A percentile compares a stretch with the other conserved stretches of the same genome.
Evolutionary conservation across 129 eudicot genomes (phyloP).

Genomic region (Calendula officinalis): DNA sequence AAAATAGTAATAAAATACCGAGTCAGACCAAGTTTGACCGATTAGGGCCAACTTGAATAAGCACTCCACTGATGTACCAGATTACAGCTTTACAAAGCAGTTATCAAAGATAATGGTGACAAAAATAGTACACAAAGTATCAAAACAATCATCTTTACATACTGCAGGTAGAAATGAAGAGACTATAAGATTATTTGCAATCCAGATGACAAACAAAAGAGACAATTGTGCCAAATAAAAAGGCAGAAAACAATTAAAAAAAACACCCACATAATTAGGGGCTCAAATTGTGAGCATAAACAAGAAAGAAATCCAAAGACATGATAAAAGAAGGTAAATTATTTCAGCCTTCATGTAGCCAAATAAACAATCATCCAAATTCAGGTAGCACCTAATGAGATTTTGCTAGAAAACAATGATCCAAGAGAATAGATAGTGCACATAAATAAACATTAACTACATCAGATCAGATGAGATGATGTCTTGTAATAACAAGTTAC

Average conservation of each 20-base stretch:
- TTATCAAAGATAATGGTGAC: neutral
- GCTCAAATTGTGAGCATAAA: constrained; percentile 9
- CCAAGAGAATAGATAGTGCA: constrained; percentile 7
- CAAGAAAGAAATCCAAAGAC: neutral
- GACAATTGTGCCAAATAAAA: neutral
- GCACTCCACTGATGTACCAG: too few species aligned
- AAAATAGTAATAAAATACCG: too few species aligned
- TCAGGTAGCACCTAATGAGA: constrained; percentile 7
- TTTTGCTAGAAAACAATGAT: constrained; percentile 11
- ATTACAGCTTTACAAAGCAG: neutral
- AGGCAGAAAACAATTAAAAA: neutral
- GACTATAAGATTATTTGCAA: neutral
- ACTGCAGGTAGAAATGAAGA: neutral
- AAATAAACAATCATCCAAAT: constrained; percentile 4
- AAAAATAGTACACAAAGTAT: neutral
- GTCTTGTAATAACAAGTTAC: constrained; percentile 16
- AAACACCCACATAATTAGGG: neutral
- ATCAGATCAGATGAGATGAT: constrained; percentile 14
- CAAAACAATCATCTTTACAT: constrained; percentile 9
- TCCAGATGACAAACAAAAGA: neutral
- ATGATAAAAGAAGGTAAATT: neutral
- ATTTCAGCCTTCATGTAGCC: constrained; percentile 1
- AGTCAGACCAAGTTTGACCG: too few species aligned
- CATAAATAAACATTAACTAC: constrained; percentile 17
- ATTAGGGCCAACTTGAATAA: too few species aligned